phyloP scores from a whole-genome alignment of 2,329 filamentous ascomycete species.

The Fusarium nematophilum region DNA sequence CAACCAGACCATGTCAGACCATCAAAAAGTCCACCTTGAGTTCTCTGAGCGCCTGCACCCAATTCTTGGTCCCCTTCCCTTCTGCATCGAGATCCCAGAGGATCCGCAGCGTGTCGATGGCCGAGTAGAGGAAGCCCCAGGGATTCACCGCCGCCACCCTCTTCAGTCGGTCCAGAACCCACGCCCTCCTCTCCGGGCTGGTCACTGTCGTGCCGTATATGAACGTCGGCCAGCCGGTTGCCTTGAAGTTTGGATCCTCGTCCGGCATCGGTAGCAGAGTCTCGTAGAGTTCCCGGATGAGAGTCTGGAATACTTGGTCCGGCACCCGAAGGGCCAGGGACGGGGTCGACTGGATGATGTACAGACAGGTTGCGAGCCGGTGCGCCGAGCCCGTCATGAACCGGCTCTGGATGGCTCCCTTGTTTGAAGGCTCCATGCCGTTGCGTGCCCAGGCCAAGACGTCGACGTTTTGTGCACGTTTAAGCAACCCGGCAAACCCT shows the following conservation, averaged over 20 bases:
- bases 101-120: slow-evolving; percentile 56
- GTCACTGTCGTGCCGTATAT: slow-evolving; percentile 64
- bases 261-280: slow-evolving; percentile 61
- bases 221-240: slow-evolving; percentile 67
- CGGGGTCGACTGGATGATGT: slow-evolving; percentile 55
- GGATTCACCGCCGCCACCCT: slow-evolving; percentile 53
- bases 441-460: slow-evolving; percentile 53
- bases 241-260: slow-evolving; percentile 65
- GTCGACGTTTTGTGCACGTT: slow-evolving; percentile 53
- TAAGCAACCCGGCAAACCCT: slow-evolving; percentile 48
- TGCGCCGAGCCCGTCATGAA: slow-evolving; percentile 55
- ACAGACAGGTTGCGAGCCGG: slow-evolving; percentile 56
- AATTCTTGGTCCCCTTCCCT: slow-evolving; percentile 45
- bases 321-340: slow-evolving; percentile 37
- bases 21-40: slow-evolving; percentile 52
- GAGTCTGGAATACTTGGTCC: slow-evolving; percentile 36
- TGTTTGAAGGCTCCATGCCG: slow-evolving; percentile 49
- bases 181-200: slow-evolving; percentile 54
- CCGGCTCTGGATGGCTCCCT: slow-evolving; percentile 49
- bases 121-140: slow-evolving; percentile 61
- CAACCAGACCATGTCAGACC: slow-evolving; percentile 10
- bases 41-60: slow-evolving; percentile 57
- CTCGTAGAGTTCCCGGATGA: slow-evolving; percentile 59
- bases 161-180: slow-evolving; percentile 60
- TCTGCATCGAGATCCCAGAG: slow-evolving; percentile 55